Base-by-base conservation (phyloP, 495 filamentous ascomycete species). In the Parathielavia appendiculata region DNA sequence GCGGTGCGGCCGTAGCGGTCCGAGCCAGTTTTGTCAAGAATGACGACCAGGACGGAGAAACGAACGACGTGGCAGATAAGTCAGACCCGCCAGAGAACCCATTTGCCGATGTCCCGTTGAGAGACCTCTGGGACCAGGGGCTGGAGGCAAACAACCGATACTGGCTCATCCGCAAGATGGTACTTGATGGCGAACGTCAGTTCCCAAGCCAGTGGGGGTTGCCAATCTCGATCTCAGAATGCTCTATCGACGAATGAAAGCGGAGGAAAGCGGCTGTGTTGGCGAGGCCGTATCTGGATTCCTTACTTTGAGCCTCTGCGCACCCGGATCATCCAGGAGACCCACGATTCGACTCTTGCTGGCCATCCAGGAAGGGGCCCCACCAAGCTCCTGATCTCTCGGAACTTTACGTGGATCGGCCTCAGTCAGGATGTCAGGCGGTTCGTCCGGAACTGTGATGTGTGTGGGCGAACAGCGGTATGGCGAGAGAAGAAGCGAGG, bases 131-230 rank as follows among this genome's bases (percentile, higher is more conserved):
- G 51, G n/a, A 54, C 1, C 38, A 54, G 13, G 51, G 51, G 13
- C 39, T 54, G 0, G 22, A 54, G 14, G 51, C 51, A 6, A 54
- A 54, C 22, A 54, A 54, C 51, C 38, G 20, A 1, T 54, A 54
- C n/a, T 54, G 23, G 51, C 38, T 54, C 0, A 54, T 54, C 23
- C 23, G 51, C 13, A 7, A 54, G 22, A 1, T 43, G 38, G 51
- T 54, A 4, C 30, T 2, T 1, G 51, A 54, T 9, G 38, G 51
- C 20, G 39, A 43, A 13, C 30, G 39, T 13, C 39, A 54, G 38
- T 34, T 54, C 11, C 51, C 51, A 5, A 13, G 2, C 10, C 16
- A 54, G 22, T 54, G 6, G 51, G 38, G 51, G 17, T 6, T 43
- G 5, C 51, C 51, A 1, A 54, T 43, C 51, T 54, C 51, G 8